phyloP scores from a whole-genome alignment of 2,329 filamentous ascomycete genomes.

The Cadophora sp. region DNA sequence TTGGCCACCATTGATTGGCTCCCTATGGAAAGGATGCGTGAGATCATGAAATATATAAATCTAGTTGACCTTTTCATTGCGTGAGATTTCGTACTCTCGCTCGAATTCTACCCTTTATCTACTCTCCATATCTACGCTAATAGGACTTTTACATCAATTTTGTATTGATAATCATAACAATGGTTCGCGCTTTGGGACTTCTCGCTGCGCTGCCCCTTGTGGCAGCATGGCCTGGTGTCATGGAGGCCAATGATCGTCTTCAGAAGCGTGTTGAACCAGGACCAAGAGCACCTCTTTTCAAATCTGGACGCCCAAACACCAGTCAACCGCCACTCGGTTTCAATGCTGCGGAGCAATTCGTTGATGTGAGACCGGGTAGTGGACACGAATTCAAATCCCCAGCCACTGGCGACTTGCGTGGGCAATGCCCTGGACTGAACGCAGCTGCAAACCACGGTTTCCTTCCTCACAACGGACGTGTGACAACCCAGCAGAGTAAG shows the following conservation, averaged over 20 bases:
- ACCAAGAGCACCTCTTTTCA: neutral
- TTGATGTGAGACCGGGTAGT: constrained; percentile 1
- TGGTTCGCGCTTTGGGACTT: neutral
- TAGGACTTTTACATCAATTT: no score
- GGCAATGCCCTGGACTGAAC: constrained; percentile 10
- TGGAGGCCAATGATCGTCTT: neutral
- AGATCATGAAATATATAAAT: no score
- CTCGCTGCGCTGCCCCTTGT: neutral
- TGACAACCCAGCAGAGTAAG: neutral
- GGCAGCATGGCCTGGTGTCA: neutral
- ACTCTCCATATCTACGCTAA: no score
- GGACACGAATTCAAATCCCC: neutral
- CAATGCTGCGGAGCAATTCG: constrained; percentile 5
- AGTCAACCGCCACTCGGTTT: neutral
- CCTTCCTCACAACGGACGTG: neutral
- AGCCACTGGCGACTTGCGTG: neutral
- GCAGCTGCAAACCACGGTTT: constrained; percentile 6
- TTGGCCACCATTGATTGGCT: no score
- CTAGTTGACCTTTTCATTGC: no score
- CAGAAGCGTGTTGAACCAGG: neutral
- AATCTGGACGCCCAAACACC: no score
- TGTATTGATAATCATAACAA: neutral
- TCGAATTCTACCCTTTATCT: no score
- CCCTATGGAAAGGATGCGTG: no score
- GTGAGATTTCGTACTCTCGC: no score